Percentiles rank a stretch among this genome's conserved stretches.
These are phyloP conservation scores for Elongisporangium undulatum DNA, from an alignment of 352 stramenopile genomes.

Conservation along the genomic window DNA sequence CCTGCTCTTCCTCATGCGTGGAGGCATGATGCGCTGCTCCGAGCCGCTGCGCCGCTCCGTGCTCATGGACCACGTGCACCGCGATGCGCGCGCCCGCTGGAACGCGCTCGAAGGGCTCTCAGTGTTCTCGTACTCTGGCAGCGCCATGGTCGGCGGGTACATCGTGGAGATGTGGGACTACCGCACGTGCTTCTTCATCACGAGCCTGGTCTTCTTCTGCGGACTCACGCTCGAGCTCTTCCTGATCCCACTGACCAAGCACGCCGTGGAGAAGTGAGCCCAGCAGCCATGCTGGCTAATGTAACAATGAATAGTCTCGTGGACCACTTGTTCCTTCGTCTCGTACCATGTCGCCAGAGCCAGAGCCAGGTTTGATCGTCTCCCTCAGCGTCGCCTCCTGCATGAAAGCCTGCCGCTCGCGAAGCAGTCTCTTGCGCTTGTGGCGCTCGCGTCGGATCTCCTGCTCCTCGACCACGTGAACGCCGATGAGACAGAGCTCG, in stretches of 20 bases:
- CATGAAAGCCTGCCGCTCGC: constrained; percentile 40
- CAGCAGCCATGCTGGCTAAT: no score
- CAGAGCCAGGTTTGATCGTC: no score
- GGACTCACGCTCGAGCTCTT: constrained; percentile 14
- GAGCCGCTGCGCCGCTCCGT: constrained; percentile 15
- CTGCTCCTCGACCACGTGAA: constrained; percentile 69
- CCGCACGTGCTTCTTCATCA: constrained; percentile 31
- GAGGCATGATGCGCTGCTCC: constrained; percentile 21
- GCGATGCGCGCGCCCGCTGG: constrained; percentile 19
- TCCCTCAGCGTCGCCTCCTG: no score
- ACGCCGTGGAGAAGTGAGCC: constrained; percentile 16
- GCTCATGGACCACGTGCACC: constrained; percentile 18
- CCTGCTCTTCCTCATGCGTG: constrained; percentile 12
- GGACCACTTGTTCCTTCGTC: no score
- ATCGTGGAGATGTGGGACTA: constrained; percentile 24
- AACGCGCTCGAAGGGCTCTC: constrained; percentile 23
- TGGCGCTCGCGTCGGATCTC: constrained; percentile 57
- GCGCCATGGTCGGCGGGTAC: constrained; percentile 23
- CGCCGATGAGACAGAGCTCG: constrained; percentile 59
- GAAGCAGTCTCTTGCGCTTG: constrained; percentile 46
- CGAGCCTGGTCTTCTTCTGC: constrained; percentile 17
- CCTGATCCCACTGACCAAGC: constrained; percentile 7
- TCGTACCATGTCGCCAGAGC: no score
- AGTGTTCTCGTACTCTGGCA: constrained; percentile 25
- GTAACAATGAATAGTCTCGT: no score